These are phyloP conservation scores for Byssothecium circinans DNA, from an alignment of 2,329 filamentous ascomycete genomes.

Conservation along the genomic window DNA sequence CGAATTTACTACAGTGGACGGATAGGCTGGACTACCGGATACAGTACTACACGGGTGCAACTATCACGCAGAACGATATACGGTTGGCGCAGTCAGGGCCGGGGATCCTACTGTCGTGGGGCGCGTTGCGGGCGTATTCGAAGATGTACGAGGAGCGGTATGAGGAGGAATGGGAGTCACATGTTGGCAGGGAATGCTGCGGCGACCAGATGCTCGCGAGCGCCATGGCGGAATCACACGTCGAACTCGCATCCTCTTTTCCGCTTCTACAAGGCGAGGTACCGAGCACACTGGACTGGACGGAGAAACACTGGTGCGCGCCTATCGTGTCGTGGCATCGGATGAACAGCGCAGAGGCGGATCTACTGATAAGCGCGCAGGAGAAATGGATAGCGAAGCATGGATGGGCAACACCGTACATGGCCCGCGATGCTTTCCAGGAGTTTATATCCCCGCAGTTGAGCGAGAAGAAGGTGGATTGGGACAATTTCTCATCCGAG, in stretches of 20 bases:
- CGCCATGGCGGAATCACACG: slow-evolving; percentile 38
- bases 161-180: slow-evolving; percentile 35
- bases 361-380: slow-evolving; percentile 35
- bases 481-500: slow-evolving; percentile 42
- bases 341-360: slow-evolving; percentile 24
- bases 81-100: slow-evolving; percentile 48
- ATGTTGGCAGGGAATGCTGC: slow-evolving; percentile 39
- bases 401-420: slow-evolving; percentile 37
- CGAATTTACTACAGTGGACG: slow-evolving; percentile 45
- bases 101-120: slow-evolving; percentile 47
- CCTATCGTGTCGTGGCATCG: slow-evolving; percentile 46
- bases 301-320: slow-evolving; percentile 45
- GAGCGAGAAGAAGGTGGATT: slow-evolving; percentile 27
- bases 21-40: slow-evolving; percentile 44
- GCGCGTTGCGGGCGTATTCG: slow-evolving; percentile 40
- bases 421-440: slow-evolving; percentile 38
- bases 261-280: slow-evolving; percentile 50
- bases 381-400: slow-evolving; percentile 35
- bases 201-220: slow-evolving; percentile 42
- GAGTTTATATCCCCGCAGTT: slow-evolving; percentile 36
- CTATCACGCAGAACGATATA: slow-evolving; percentile 36
- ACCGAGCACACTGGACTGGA: slow-evolving; percentile 45
- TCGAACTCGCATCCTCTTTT: slow-evolving; percentile 43
- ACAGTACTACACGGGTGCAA: slow-evolving; percentile 47
- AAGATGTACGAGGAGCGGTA: slow-evolving; percentile 37